A percentile compares a stretch with the other conserved stretches of the same genome.
These are phyloP conservation scores for Backusella parvicylindrica DNA, from an alignment of 192 early-diverging fungal species.

Conservation along the genomic window DNA sequence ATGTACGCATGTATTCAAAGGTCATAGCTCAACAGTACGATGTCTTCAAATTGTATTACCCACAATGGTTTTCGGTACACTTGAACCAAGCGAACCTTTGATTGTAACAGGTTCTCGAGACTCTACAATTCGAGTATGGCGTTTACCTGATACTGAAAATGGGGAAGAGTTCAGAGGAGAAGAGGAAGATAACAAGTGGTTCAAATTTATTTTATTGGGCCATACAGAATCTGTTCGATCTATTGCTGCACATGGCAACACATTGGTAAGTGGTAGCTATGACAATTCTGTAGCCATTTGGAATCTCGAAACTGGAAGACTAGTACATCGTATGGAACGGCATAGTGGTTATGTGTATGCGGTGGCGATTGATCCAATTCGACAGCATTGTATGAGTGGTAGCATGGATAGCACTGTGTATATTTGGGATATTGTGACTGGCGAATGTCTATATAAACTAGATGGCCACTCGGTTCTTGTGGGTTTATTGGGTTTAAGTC, in stretches of 20 bases:
- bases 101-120: slow-evolving; percentile 96
- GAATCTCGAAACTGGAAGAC: slow-evolving; percentile 74
- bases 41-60: slow-evolving; percentile 89
- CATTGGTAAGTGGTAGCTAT: slow-evolving; percentile 89
- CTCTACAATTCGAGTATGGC: slow-evolving; percentile 92
- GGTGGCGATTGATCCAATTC: slow-evolving; percentile 82
- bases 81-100: slow-evolving; percentile 71
- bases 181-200: slow-evolving; percentile 68
- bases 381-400: slow-evolving; percentile 84
- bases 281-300: slow-evolving; percentile 90
- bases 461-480: slow-evolving; percentile 94
- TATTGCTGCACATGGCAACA: slow-evolving; percentile 83
- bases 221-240: slow-evolving; percentile 91
- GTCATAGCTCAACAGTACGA: slow-evolving; percentile 93
- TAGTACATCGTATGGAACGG: slow-evolving; percentile 72
- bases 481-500: slow-evolving; percentile 82
- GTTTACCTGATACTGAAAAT: slow-evolving; percentile 53
- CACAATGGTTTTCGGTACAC: slow-evolving; percentile 49
- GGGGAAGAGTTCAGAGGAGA: slow-evolving; percentile 11
- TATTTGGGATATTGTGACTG: slow-evolving; percentile 89
- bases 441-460: slow-evolving; percentile 69
- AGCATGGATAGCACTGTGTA: slow-evolving; percentile 92
- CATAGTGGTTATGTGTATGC: slow-evolving; percentile 94
- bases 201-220: slow-evolving; percentile 74
- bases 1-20: slow-evolving; percentile 93